phyloP scores from a whole-genome alignment of 2,329 filamentous ascomycete species.

The Coniochaeta sp. region DNA sequence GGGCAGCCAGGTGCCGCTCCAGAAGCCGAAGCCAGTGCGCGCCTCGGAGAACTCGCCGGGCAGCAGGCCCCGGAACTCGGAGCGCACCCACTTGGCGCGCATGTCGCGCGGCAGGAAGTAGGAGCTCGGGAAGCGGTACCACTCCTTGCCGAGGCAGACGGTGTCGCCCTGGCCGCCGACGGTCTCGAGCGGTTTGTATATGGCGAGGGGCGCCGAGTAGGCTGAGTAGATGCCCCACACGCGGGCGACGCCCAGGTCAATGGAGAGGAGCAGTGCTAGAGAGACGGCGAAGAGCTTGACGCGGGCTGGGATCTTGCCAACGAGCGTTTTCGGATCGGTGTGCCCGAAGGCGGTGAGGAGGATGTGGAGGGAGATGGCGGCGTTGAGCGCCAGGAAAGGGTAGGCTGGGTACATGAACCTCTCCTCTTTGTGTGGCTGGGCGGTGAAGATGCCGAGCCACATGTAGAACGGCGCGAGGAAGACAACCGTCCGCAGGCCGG shows the following conservation, averaged over 20 bases:
- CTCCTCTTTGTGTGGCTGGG: slow-evolving; percentile 96
- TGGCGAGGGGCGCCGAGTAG: slow-evolving; percentile 71
- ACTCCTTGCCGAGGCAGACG: slow-evolving; percentile 91
- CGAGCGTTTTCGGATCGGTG: slow-evolving; percentile 55
- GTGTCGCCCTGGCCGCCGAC: slow-evolving; percentile 55
- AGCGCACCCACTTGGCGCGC: slow-evolving; percentile 82
- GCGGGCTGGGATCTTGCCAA: slow-evolving; percentile 65
- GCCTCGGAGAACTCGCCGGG: slow-evolving; percentile 86
- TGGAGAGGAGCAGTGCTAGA: slow-evolving; percentile 52
- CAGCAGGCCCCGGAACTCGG: slow-evolving; percentile 80
- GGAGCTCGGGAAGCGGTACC: slow-evolving; percentile 94
- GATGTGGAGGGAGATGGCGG: slow-evolving; percentile 77
- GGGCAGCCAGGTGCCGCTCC: slow-evolving; percentile 76
- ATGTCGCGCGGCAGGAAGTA: slow-evolving; percentile 83
- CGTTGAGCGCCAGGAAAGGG: slow-evolving; percentile 82
- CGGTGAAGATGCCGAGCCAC: slow-evolving; percentile 86
- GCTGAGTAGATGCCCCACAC: slow-evolving; percentile 70
- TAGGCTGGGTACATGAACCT: slow-evolving; percentile 98
- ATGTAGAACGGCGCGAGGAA: slow-evolving; percentile 86
- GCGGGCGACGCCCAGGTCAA: slow-evolving; percentile 62
- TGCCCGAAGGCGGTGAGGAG: slow-evolving; percentile 69
- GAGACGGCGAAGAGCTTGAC: slow-evolving; percentile 64
- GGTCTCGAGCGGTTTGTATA: slow-evolving; percentile 59
- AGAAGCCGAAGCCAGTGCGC: slow-evolving; percentile 59
- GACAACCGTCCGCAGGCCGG: slow-evolving; percentile 66